Evolutionary conservation across 352 stramenopile genomes (phyloP).

Genomic region (Blastocystis sp.): DNA sequence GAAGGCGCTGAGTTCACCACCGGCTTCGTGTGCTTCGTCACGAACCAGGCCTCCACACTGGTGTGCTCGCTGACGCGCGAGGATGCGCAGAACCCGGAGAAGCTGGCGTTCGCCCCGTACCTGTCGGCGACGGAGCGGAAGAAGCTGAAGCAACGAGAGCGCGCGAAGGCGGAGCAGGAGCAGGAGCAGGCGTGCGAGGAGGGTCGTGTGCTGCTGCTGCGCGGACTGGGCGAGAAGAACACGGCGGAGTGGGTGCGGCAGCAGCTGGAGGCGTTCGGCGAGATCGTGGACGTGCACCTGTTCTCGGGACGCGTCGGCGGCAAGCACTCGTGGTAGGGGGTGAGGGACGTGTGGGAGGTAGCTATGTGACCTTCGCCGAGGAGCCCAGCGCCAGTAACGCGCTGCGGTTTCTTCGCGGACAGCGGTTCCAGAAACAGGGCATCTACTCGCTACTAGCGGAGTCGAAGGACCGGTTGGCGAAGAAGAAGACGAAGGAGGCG

Average conservation of each 20-base stretch:
- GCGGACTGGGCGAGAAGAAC: background rate
- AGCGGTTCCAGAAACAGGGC: background rate
- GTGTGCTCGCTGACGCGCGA: background rate
- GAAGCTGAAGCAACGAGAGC: background rate
- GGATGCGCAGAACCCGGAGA: background rate
- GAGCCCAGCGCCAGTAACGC: background rate
- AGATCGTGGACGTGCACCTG: background rate
- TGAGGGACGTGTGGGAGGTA: background rate
- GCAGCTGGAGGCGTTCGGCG: background rate
- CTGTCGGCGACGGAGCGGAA: background rate
- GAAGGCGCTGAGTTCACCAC: background rate
- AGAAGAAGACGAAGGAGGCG: background rate
- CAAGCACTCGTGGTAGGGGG: background rate
- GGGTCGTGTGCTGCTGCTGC: background rate
- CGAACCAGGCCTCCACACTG: background rate
- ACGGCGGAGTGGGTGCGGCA: background rate
- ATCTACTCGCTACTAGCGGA: background rate
- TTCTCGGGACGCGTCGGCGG: background rate
- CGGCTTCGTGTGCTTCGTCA: background rate
- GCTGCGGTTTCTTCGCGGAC: background rate
- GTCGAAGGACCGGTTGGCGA: background rate
- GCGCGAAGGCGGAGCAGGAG: background rate
- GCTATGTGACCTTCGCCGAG: background rate
- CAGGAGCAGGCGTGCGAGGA: background rate
- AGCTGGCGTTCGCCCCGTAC: background rate